Evolutionary conservation across 345 rosid species (phyloP), one percentile per base, ranked within the genome.

Genomic region (Cardamine occulta): DNA sequence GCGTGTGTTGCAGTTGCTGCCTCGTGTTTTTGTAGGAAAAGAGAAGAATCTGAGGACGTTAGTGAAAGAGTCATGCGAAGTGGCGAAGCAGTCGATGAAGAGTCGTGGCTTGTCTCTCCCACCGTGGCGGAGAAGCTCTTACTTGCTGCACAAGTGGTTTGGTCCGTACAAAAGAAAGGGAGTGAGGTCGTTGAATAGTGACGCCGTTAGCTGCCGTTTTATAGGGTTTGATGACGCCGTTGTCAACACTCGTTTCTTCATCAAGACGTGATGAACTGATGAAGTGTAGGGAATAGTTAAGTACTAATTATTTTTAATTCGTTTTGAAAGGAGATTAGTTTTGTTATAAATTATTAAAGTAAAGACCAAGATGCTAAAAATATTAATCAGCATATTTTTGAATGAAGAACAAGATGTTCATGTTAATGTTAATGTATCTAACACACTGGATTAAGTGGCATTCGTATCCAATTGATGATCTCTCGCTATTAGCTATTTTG

Each of bases 71-170:
- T 80, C 76, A 72, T 69, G 87, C 48, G 83, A 84, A 29, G 89
- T 85, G 4, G 87, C 90, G 15, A 88, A 54, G 80, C 80, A 66
- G 65, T 91, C 98, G 15, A 56, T 93, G 73, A 89, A 84, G 80
- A 81, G 84, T 68, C 75, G 81, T 14, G 86, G 79, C 2, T 87
- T 93, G 29, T 82, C 91, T 2, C 71, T 91, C 2, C 93, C 98
- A 10, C 98, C 98, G 0, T 93, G 98, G 98, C 81, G 96, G 72
- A 93, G 89, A 74, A 85, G 85, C 78, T 85, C 94, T 21, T 89
- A 88, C 82, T 81, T 91, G 86, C 88, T 84, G 23, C 86, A 86
- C 74, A 93, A 91, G 80, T 91, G 94, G 97, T 77, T 91, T 23
- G 94, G 88, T n/a, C 86, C 91, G 10, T 85, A 86, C 81, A 82